A percentile compares a stretch with the other conserved stretches of the same genome.
These are phyloP conservation scores for Cladorrhinum sp. DNA, from an alignment of 2,329 filamentous ascomycete species.

Conservation along the genomic window DNA sequence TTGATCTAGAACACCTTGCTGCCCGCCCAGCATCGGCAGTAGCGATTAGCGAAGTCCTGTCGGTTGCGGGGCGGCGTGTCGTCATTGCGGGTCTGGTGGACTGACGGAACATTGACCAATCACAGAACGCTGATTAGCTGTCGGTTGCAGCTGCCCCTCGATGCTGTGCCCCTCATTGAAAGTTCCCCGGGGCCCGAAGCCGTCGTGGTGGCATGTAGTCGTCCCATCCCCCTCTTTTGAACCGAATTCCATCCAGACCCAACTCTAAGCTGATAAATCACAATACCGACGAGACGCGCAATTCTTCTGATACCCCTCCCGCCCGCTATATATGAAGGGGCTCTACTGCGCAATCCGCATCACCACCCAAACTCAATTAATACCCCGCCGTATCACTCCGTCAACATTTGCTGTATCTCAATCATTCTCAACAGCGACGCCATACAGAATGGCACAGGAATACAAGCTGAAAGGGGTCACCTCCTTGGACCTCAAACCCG, in stretches of 20 bases:
- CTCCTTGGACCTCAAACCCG: constrained; percentile 70
- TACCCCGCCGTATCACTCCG: background rate
- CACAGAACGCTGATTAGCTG: constrained; percentile 7
- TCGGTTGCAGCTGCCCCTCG: constrained; percentile 1
- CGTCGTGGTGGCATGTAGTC: background rate
- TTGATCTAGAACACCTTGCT: too few species aligned
- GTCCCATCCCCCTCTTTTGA: background rate
- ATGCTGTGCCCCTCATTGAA: background rate
- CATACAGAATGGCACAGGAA: constrained; percentile 51
- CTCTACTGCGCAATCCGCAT: background rate
- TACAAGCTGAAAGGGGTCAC: constrained; percentile 74
- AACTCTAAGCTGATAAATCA: background rate
- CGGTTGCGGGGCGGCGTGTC: too few species aligned
- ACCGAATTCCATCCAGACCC: background rate
- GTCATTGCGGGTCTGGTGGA: too few species aligned
- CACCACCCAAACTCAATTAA: background rate
- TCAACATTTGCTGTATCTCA: background rate
- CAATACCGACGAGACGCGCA: background rate
- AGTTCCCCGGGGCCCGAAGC: background rate
- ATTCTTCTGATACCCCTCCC: background rate
- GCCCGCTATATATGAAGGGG: background rate
- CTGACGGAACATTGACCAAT: constrained; percentile 13
- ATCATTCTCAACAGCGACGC: constrained; percentile 19
- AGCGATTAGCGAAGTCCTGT: too few species aligned
- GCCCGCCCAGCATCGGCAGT: background rate